A percentile compares a stretch with the other conserved stretches of the same genome.
These are phyloP conservation scores for Arthroderma sp. DNA, from an alignment of 2,329 filamentous ascomycete genomes.

Conservation along the genomic window DNA sequence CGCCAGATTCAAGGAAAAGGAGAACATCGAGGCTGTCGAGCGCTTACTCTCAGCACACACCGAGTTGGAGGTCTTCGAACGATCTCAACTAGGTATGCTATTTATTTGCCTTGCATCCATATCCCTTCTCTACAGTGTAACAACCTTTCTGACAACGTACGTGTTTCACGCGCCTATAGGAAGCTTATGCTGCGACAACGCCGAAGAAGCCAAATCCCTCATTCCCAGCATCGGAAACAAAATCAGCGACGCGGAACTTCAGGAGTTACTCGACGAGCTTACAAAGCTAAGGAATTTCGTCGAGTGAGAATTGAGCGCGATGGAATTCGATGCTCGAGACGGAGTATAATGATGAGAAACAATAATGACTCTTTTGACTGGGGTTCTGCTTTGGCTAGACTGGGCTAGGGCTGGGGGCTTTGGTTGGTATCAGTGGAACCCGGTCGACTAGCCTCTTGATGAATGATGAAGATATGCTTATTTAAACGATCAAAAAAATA, in stretches of 20 bases:
- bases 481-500: no score
- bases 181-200: constrained; percentile 78
- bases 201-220: constrained; percentile 91
- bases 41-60: constrained; percentile 63
- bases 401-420: no score
- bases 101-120: neutral
- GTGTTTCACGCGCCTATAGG: constrained; percentile 37
- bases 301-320: constrained; percentile 16
- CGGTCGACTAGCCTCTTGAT: no score
- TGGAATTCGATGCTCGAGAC: no score
- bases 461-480: no score
- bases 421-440: no score
- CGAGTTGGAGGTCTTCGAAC: constrained; percentile 80
- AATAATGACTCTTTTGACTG: no score
- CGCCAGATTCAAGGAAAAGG: constrained; percentile 86
- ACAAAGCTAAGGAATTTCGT: constrained; percentile 54
- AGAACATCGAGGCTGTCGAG: constrained; percentile 90
- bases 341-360: no score
- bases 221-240: constrained; percentile 84
- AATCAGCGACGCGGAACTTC: constrained; percentile 76
- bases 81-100: constrained; percentile 68
- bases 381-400: no score
- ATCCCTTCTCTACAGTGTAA: no score
- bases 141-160: neutral
- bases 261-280: constrained; percentile 81